Base-by-base conservation (phyloP, 2,329 filamentous ascomycete genomes). In the Metarhizium guizhouense region DNA sequence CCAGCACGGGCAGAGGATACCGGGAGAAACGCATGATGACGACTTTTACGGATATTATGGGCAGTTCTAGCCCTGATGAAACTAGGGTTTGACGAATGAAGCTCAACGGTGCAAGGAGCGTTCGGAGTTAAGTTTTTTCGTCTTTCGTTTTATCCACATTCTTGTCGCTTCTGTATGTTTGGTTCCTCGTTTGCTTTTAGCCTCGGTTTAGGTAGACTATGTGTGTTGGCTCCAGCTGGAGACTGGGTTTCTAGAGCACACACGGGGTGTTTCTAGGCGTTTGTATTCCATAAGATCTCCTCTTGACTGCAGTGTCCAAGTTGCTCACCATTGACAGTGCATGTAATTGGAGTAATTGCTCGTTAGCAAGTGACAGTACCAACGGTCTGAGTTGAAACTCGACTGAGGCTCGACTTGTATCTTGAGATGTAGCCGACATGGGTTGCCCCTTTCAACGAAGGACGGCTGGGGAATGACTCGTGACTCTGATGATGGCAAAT, bases 191-290 rank as follows among this genome's bases (percentile, higher is more conserved):
- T 49, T 25, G 16, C 40, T 49, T 20, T 47, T 43, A 18, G 42
- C 43, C 25, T 51, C 40, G 10, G 29, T 29, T 38, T 47, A 55
- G 56, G 45, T 57, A 57, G 56, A 55, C 45, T 52, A 36, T 49
- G 53, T 53, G 53, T 55, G 40, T 43, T 48, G 40, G 49, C 42
- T 49, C 55, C 48, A 52, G 55, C 42, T 30, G 43, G 34, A 34
- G 36, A 11, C 52, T 34, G 49, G 45, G 52, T 30, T 18, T 49
- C 13, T 45, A 57, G 56, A 54, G 29, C 43, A 50, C 56, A 47
- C 43, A 43, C 43, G 43, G 45, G 50, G 49, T 53, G 56, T 55
- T 57, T 52, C 34, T 52, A 18, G 53, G 49, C n/a, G 36, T 53
- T 40, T 29, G 42, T 43, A 25, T 29, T 36, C n/a, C 47, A 51